Evolutionary conservation across 257 asterid species (phyloP).

Genomic region (Galeopsis tetrahit): DNA sequence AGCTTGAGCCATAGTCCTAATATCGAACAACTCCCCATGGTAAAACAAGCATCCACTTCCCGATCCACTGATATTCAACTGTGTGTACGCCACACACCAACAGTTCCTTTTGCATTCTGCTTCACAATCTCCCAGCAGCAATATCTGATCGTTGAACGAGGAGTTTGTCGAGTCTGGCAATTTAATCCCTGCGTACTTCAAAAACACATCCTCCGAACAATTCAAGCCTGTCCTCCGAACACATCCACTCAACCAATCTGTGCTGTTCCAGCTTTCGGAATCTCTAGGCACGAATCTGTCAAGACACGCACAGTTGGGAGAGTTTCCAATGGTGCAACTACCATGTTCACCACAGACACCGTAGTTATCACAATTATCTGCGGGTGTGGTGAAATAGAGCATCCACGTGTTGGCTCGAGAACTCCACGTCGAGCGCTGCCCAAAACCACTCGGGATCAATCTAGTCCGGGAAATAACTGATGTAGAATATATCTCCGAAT

Average conservation of each 20-base stretch:
- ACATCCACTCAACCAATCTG: constrained; percentile 43
- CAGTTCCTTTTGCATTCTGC: constrained; percentile 43
- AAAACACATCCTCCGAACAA: constrained; percentile 33
- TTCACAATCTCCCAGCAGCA: constrained; percentile 43
- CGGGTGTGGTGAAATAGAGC: not conserved
- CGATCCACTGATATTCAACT: constrained; percentile 4
- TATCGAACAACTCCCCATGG: constrained; percentile 47
- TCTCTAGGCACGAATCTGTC: constrained; percentile 39
- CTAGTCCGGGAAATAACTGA: constrained; percentile 27
- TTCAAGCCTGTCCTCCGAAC: constrained; percentile 25
- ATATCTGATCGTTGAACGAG: constrained; percentile 23
- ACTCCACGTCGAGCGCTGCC: constrained; percentile 36
- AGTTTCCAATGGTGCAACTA: constrained; percentile 34
- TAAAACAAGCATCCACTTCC: constrained; percentile 53
- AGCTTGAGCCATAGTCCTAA: constrained; percentile 31
- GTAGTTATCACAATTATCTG: constrained; percentile 47
- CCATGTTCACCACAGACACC: constrained; percentile 47
- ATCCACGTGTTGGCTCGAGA: constrained; percentile 36
- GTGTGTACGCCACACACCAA: constrained; percentile 44
- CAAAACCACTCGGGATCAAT: constrained; percentile 27
- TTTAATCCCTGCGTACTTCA: constrained; percentile 31
- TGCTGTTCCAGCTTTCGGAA: constrained; percentile 21
- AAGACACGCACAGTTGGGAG: constrained; percentile 45
- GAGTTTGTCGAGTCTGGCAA: constrained; percentile 41
- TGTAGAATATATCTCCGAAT: not conserved